phyloP scores from a whole-genome alignment of 495 filamentous ascomycete species.

The Neurospora sp. region DNA sequence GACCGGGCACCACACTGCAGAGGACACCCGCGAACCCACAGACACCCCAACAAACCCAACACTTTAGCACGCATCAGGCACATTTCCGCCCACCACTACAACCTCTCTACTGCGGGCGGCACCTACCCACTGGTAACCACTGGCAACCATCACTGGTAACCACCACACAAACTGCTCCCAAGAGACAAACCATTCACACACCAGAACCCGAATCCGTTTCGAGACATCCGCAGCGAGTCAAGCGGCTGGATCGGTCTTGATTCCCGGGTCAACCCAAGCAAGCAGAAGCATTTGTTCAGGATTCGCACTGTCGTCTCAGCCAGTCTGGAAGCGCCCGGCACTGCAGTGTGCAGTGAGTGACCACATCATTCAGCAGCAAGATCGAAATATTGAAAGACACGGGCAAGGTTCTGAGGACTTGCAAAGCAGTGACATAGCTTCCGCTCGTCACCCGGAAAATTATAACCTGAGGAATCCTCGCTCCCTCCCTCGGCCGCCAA shows the following conservation, averaged over 20 bases:
- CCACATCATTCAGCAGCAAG: background rate
- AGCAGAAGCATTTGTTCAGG: background rate
- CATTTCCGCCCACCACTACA: background rate
- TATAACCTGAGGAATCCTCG: background rate
- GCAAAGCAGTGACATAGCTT: background rate
- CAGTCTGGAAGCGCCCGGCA: slow-evolving; percentile 5
- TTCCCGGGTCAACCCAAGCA: background rate
- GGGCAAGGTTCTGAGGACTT: background rate
- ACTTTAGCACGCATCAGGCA: background rate
- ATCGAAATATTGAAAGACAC: background rate
- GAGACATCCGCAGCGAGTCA: slow-evolving; percentile 1
- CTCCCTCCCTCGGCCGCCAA: slow-evolving; percentile 1
- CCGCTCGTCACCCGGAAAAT: background rate
- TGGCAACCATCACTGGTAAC: background rate
- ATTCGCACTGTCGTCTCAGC: slow-evolving; percentile 13
- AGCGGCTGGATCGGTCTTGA: background rate
- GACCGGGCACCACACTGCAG: too few species aligned
- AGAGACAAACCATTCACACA: background rate
- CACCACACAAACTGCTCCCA: background rate
- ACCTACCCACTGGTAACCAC: background rate
- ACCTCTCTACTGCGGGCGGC: background rate
- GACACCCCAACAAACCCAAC: slow-evolving; percentile 1
- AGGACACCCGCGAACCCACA: background rate
- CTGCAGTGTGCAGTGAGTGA: background rate
- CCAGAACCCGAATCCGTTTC: slow-evolving; percentile 2